Percentiles rank a stretch among this genome's conserved stretches.
phyloP scores from a whole-genome alignment of 164 flowering plant genomes.

The Litsea cubeba region DNA sequence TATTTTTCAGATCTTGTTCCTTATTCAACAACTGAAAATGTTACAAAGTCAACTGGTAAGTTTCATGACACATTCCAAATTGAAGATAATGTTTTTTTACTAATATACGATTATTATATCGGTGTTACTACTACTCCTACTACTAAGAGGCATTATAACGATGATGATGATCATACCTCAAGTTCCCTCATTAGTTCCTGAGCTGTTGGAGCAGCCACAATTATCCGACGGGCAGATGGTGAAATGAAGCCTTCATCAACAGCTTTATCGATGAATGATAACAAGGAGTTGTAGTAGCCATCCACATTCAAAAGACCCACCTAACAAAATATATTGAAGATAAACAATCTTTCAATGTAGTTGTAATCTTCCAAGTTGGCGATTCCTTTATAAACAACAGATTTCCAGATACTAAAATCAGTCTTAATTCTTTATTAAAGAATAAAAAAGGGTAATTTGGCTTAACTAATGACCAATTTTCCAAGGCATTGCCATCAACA shows the following conservation, averaged over 20 bases:
- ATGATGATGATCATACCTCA: slow-evolving; percentile 49
- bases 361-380: too few species aligned
- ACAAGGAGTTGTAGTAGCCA: slow-evolving; percentile 77
- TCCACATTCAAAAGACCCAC: slow-evolving; percentile 96
- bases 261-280: slow-evolving; percentile 84
- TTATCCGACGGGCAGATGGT: slow-evolving; percentile 81
- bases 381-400: too few species aligned
- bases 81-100: too few species aligned
- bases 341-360: too few species aligned
- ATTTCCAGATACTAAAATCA: too few species aligned
- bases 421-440: too few species aligned
- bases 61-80: neutral
- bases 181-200: slow-evolving; percentile 60
- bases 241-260: slow-evolving; percentile 97
- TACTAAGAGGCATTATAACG: neutral
- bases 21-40: neutral
- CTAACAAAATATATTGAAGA: slow-evolving; percentile 28
- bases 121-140: neutral
- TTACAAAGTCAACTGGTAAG: neutral
- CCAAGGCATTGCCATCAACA: too few species aligned
- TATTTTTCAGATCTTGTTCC: neutral
- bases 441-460: too few species aligned
- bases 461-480: too few species aligned
- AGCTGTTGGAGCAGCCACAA: slow-evolving; percentile 86
- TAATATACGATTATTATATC: neutral